Evolutionary conservation across 495 filamentous ascomycete species (phyloP).

Genomic region (Xylaria curta): DNA sequence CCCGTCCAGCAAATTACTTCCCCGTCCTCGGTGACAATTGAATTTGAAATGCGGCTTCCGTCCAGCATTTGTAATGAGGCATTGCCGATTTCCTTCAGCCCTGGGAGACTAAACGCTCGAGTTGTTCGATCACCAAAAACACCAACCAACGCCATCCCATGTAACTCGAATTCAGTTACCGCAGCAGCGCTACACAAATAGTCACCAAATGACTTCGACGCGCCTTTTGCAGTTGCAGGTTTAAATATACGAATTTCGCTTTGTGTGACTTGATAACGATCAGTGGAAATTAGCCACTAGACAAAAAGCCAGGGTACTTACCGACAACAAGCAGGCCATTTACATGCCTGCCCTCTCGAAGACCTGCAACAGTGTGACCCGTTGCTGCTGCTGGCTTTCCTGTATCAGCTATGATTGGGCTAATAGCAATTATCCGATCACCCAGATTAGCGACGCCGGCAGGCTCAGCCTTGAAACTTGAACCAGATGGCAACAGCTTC

Average conservation of each 20-base stretch:
- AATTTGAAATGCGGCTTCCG: conserved; percentile 68
- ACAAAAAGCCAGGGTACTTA: conserved; percentile 35
- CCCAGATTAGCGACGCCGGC: conserved; percentile 70
- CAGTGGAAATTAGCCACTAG: background rate
- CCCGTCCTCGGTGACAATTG: conserved; percentile 74
- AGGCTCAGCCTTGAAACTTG: conserved; percentile 76
- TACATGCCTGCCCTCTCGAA: conserved; percentile 72
- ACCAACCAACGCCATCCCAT: conserved; percentile 78
- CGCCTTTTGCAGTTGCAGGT: conserved; percentile 82
- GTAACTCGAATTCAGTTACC: conserved; percentile 72
- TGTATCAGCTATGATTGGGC: conserved; percentile 77
- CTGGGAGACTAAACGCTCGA: conserved; percentile 83
- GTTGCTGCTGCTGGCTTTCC: conserved; percentile 79
- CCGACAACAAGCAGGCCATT: conserved; percentile 70
- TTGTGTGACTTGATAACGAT: conserved; percentile 62
- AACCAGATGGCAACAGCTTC: conserved; percentile 77
- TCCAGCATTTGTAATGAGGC: conserved; percentile 71
- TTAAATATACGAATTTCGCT: conserved; percentile 83
- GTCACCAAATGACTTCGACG: conserved; percentile 85
- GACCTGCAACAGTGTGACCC: conserved; percentile 69
- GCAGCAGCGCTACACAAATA: conserved; percentile 77
- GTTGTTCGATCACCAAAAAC: conserved; percentile 81
- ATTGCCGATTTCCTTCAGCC: conserved; percentile 82
- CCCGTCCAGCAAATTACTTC: conserved; percentile 89
- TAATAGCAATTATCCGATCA: conserved; percentile 75